Evolutionary conservation across 169 alveolate species (phyloP), one percentile per base, ranked within the genome.

Genomic region (Plasmodium inui): DNA sequence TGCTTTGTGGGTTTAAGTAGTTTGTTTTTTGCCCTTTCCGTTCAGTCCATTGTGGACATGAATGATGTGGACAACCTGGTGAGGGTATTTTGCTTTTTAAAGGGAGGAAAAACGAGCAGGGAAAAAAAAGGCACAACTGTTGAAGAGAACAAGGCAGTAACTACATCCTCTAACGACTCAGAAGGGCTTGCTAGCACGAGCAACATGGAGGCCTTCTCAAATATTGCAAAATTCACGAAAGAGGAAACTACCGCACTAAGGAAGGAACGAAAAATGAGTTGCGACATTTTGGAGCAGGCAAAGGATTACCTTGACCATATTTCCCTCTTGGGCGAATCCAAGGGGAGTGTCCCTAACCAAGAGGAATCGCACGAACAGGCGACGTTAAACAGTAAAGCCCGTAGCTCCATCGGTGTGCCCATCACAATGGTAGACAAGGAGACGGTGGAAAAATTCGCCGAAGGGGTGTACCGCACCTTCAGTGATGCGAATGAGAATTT

Each of bases 1-100:
- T 19, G 90, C 12, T 88, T 79, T 61, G 67, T 71, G 28, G 94
- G 83, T 9, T 79, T 88, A 76, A 88, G 94, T 73, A n/a, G 26
- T 79, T 79, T 88, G 82, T 88, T 88, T 14, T 88, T 88, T 53
- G 72, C 85, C 50, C 81, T 88, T 6, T 88, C 89, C 12, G 82
- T 88, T 26, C 94, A 88, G 57, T 26, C 26, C 3, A 57, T 61
- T 32, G 70, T 88, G 19, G 44, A 88, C 61, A 79, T 88, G 37
- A 88, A 79, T 79, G 50, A 78, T 61, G 53, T 79, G 34, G 22
- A 71, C 2, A 17, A 17, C 4, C 28, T 83, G 74, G 71, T n/a
- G 73, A 37, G 30, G 41, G 46, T 32, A 67, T 50, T 67, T 67
- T 19, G 1, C 5, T 26, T 34, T 3, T n/a, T 74, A 22, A 74